Percentiles rank a stretch among this genome's conserved stretches.
phyloP scores from a whole-genome alignment of 176 grass and related monocot genomes.

The Aegilops umbellulata region DNA sequence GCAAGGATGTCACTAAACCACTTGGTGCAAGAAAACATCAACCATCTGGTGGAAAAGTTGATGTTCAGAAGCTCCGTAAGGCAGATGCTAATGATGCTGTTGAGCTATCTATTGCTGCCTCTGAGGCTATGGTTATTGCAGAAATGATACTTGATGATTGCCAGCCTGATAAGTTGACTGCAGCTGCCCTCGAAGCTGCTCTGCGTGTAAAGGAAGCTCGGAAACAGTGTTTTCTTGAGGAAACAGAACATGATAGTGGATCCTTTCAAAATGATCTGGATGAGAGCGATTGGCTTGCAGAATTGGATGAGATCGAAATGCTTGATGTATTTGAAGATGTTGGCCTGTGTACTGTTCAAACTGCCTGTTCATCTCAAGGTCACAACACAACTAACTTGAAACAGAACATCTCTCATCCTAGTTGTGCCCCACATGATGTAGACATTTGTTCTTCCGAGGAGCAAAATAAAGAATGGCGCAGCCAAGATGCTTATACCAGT shows the following conservation, averaged over 20 bases:
- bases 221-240: constrained; percentile 43
- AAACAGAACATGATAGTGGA: constrained; percentile 33
- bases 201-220: constrained; percentile 72
- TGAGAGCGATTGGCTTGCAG: constrained; percentile 52
- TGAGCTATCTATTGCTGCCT: constrained; percentile 88
- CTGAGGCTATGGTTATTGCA: constrained; percentile 89
- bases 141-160: constrained; percentile 49
- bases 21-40: constrained; percentile 25
- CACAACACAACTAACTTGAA: constrained; percentile 11
- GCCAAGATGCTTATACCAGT: constrained; percentile 33
- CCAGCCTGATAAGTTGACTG: constrained; percentile 34
- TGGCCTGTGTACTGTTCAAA: constrained; percentile 48
- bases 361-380: constrained; percentile 32
- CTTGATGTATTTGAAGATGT: constrained; percentile 68
- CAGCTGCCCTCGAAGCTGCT: constrained; percentile 55
- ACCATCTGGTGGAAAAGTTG: constrained; percentile 20
- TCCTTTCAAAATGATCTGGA: constrained; percentile 42
- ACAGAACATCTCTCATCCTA: constrained; percentile 17
- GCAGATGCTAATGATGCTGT: constrained; percentile 58
- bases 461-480: constrained; percentile 33
- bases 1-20: constrained; percentile 26
- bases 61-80: constrained; percentile 45
- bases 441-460: constrained; percentile 31
- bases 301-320: constrained; percentile 68
- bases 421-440: constrained; percentile 18